Evolutionary conservation across 768 basidiomycete species (phyloP).

Genomic region (Kwoniella dendrophila): DNA sequence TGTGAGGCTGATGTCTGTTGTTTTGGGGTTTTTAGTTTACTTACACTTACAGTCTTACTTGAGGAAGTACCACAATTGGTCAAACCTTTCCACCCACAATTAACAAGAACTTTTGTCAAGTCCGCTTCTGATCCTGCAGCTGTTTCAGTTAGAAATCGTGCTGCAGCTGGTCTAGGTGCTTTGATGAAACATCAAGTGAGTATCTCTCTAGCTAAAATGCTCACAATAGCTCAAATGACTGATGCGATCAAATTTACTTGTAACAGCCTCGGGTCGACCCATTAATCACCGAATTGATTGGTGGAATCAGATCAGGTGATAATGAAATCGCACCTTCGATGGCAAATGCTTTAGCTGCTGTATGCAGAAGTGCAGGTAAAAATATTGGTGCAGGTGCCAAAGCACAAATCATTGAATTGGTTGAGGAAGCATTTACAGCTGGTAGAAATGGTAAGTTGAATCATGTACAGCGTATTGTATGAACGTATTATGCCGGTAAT

Average conservation of each 20-base stretch:
- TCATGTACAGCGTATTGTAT: background rate
- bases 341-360: constrained; percentile 73
- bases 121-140: constrained; percentile 79
- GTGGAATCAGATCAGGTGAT: constrained; percentile 59
- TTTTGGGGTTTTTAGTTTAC: constrained; percentile 58
- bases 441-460: constrained; percentile 36
- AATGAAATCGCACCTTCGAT: constrained; percentile 76
- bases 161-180: constrained; percentile 79
- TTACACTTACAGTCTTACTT: constrained; percentile 80
- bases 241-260: background rate
- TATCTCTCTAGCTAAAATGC: background rate
- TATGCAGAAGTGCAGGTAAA: constrained; percentile 68
- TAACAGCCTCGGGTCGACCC: constrained; percentile 87
- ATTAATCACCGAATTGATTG: constrained; percentile 82
- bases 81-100: constrained; percentile 96
- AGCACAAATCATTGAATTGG: constrained; percentile 72
- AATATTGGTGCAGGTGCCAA: constrained; percentile 77
- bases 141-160: constrained; percentile 74
- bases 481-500: constrained; percentile 16
- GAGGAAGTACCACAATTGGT: constrained; percentile 83
- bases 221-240: background rate
- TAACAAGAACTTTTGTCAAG: constrained; percentile 95
- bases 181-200: constrained; percentile 72
- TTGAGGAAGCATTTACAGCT: constrained; percentile 69
- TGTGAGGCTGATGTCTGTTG: constrained; percentile 3